Evolutionary conservation across 2,329 filamentous ascomycete species (phyloP).

Genomic region (Alternaria arborescens): DNA sequence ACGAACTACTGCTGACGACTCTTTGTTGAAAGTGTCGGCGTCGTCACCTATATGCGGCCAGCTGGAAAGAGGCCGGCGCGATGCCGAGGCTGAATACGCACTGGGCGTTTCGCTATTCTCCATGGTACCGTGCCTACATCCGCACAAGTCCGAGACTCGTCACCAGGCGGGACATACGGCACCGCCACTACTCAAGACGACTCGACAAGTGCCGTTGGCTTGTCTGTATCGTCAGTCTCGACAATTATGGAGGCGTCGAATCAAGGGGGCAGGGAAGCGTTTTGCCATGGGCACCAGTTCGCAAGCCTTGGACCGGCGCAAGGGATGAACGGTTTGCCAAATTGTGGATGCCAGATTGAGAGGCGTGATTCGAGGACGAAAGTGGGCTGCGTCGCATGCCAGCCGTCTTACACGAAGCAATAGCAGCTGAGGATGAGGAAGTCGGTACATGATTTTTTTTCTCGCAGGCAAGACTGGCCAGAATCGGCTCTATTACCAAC

Average conservation of each 20-base stretch:
- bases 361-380: conserved; percentile 38
- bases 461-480: conserved; percentile 24
- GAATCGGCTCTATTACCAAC: conserved; percentile 31
- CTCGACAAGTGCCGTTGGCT: conserved; percentile 23
- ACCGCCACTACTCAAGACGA: conserved; percentile 29
- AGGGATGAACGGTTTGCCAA: conserved; percentile 37
- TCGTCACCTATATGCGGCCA: conserved; percentile 24
- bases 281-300: conserved; percentile 31
- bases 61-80: conserved; percentile 18
- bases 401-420: conserved; percentile 30
- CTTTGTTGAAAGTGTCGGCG: conserved; percentile 18
- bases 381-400: conserved; percentile 34
- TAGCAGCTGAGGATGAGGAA: conserved; percentile 30
- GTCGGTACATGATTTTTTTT: conserved; percentile 1
- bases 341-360: conserved; percentile 37
- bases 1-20: conserved; percentile 17
- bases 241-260: conserved; percentile 28
- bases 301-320: conserved; percentile 32
- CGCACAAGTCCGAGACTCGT: conserved; percentile 42
- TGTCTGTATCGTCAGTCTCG: conserved; percentile 16
- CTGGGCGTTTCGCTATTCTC: conserved; percentile 34
- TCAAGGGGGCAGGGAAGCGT: conserved; percentile 23
- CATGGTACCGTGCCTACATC: conserved; percentile 34
- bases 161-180: conserved; percentile 43
- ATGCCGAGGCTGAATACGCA: conserved; percentile 28